phyloP scores from a whole-genome alignment of 441 rosid species.

The Arabidopsis hybrid region DNA sequence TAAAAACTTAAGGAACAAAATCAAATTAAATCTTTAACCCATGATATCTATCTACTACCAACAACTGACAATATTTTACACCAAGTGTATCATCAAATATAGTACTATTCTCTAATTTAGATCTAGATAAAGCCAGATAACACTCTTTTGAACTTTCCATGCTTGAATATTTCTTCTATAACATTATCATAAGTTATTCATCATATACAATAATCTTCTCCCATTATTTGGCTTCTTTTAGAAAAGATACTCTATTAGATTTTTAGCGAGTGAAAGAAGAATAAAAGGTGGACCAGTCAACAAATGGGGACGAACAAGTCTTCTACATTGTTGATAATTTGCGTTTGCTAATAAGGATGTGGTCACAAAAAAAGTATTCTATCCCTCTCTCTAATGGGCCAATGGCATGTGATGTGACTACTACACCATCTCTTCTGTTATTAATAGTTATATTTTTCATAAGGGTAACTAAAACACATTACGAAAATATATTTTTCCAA shows the following conservation, averaged over 20 bases:
- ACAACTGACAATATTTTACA: constrained; percentile 28
- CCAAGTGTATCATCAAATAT: neutral
- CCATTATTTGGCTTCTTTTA: neutral
- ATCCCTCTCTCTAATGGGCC: constrained; percentile 9
- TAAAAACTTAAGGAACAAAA: neutral
- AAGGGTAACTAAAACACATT: neutral
- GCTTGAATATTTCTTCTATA: neutral
- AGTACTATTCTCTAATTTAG: neutral
- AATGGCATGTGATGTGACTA: constrained; percentile 22
- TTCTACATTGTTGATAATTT: constrained; percentile 8
- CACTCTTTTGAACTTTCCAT: constrained; percentile 8
- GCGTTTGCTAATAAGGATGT: constrained; percentile 35
- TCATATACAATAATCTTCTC: neutral
- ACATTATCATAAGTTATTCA: neutral
- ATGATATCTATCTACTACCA: constrained; percentile 17
- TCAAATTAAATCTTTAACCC: neutral
- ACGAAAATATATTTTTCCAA: neutral
- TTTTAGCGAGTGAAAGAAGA: constrained; percentile 18
- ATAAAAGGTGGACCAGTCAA: constrained; percentile 32
- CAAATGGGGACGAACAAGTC: constrained; percentile 20
- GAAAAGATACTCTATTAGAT: neutral
- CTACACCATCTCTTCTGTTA: neutral
- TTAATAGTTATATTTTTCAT: neutral
- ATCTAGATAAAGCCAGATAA: constrained; percentile 9
- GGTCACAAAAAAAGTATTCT: constrained; percentile 13